phyloP scores from a whole-genome alignment of 2,329 filamentous ascomycete species.

The Paraphoma sp. region DNA sequence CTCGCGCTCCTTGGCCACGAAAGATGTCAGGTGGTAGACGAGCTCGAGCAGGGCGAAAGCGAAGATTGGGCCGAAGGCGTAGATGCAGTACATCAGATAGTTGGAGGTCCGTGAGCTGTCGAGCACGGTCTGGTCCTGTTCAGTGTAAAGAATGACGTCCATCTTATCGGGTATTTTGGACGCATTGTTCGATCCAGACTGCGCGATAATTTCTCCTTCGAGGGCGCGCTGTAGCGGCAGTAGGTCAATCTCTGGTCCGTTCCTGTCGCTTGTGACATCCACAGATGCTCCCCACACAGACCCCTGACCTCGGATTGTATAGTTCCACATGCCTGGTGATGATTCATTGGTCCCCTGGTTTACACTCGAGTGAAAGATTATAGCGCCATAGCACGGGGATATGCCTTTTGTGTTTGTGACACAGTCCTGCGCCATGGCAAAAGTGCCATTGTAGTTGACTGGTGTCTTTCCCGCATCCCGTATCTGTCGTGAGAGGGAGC shows the following conservation, averaged over 20 bases:
- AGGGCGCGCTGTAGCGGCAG: slow-evolving; percentile 31
- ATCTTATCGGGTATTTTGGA: slow-evolving; percentile 9
- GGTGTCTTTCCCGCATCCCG: slow-evolving; percentile 22
- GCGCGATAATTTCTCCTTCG: slow-evolving; percentile 48
- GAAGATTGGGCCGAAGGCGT: slow-evolving; percentile 28
- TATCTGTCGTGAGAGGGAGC: slow-evolving; percentile 23
- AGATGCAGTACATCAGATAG: slow-evolving; percentile 15
- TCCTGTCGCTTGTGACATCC: slow-evolving; percentile 21
- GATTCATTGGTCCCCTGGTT: slow-evolving; percentile 37
- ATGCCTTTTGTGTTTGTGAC: slow-evolving; percentile 11
- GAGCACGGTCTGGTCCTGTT: slow-evolving; percentile 16
- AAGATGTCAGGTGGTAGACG: slow-evolving; percentile 34
- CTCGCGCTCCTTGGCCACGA: slow-evolving; percentile 31
- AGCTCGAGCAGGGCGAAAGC: slow-evolving; percentile 26
- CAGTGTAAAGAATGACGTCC: slow-evolving; percentile 23
- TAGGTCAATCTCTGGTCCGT: slow-evolving; percentile 20
- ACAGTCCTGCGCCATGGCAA: slow-evolving; percentile 21
- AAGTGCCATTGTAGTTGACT: slow-evolving; percentile 13
- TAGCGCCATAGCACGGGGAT: slow-evolving; percentile 25
- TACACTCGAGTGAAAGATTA: slow-evolving; percentile 28
- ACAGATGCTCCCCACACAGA: not conserved
- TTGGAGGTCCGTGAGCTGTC: slow-evolving; percentile 16
- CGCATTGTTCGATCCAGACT: slow-evolving; percentile 36
- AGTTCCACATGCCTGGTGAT: slow-evolving; percentile 29
- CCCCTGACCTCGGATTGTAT: slow-evolving; percentile 25